phyloP scores from a whole-genome alignment of 371 early-diverging fungal genomes.

The Rhizomucor miehei region DNA sequence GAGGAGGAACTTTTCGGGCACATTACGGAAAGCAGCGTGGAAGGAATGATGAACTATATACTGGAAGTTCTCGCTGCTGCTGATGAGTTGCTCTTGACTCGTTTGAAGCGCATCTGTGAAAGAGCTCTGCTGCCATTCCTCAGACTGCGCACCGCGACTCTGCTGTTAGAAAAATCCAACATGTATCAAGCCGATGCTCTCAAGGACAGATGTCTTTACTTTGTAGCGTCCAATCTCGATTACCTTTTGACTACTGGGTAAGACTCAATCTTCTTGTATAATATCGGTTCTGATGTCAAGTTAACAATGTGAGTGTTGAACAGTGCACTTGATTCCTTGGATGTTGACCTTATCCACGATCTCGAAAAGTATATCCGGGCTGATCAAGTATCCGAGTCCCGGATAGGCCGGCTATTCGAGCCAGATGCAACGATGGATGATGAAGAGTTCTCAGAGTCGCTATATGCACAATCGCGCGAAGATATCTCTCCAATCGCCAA shows the following conservation, averaged over 20 bases:
- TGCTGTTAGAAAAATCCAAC: conserved; percentile 56
- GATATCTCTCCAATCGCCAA: conserved; percentile 14
- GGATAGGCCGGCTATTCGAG: too few species aligned
- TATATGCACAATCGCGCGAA: conserved; percentile 25
- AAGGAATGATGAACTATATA: conserved; percentile 51
- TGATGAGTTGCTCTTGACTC: conserved; percentile 60
- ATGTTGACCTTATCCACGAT: conserved; percentile 17
- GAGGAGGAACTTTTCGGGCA: conserved; percentile 37
- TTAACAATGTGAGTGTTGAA: neutral
- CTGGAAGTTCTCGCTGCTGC: conserved; percentile 58
- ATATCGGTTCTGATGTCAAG: neutral
- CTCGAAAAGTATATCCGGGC: conserved; percentile 23
- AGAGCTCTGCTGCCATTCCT: conserved; percentile 47
- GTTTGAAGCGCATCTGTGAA: conserved; percentile 57
- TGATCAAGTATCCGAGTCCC: conserved; percentile 9
- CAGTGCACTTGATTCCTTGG: conserved; percentile 24
- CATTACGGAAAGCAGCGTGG: conserved; percentile 35
- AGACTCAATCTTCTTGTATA: neutral
- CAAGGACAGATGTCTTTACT: conserved; percentile 55
- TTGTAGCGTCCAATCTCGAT: conserved; percentile 62
- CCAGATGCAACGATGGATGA: conserved; percentile 9
- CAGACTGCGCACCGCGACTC: conserved; percentile 49
- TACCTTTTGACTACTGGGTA: conserved; percentile 53
- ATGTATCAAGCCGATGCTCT: conserved; percentile 48
- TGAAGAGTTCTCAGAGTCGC: conserved; percentile 28